Evolutionary conservation across 75 land plant genomes (phyloP).

Genomic region (Pinus taeda): DNA sequence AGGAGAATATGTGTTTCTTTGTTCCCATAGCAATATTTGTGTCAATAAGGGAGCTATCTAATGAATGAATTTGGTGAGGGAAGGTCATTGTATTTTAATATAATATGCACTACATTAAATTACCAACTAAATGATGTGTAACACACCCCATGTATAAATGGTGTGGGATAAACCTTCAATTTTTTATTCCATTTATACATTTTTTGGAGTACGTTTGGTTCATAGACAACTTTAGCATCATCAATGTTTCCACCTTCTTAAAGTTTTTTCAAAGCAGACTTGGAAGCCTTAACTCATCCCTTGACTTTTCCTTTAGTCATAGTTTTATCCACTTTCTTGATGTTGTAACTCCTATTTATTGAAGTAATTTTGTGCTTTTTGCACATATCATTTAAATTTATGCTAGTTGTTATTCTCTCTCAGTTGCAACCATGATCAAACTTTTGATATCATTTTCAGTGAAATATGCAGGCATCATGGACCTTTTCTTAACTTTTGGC

Average conservation of each 20-base stretch:
- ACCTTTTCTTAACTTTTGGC: neutral
- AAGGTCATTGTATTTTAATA: too few relatives aligned
- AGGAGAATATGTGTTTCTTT: too few relatives aligned
- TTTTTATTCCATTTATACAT: slow-evolving; percentile 56
- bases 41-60: too few relatives aligned
- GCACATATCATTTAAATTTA: slow-evolving; percentile 31
- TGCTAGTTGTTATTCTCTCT: slow-evolving; percentile 23
- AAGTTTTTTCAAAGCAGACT: slow-evolving; percentile 43
- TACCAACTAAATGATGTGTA: too few relatives aligned
- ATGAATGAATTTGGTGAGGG: too few relatives aligned
- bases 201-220: slow-evolving; percentile 35
- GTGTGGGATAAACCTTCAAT: too few relatives aligned
- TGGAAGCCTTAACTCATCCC: slow-evolving; percentile 59
- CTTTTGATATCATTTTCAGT: neutral
- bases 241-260: slow-evolving; percentile 49
- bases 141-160: too few relatives aligned
- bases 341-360: slow-evolving; percentile 15
- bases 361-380: slow-evolving; percentile 36
- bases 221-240: slow-evolving; percentile 67
- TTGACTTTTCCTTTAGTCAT: slow-evolving; percentile 54
- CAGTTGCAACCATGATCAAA: slow-evolving; percentile 19
- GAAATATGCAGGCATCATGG: neutral
- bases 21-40: too few relatives aligned
- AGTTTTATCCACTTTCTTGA: slow-evolving; percentile 27
- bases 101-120: too few relatives aligned